These are phyloP conservation scores for Withania somnifera DNA, from an alignment of 305 asterid genomes.

Conservation along the genomic window DNA sequence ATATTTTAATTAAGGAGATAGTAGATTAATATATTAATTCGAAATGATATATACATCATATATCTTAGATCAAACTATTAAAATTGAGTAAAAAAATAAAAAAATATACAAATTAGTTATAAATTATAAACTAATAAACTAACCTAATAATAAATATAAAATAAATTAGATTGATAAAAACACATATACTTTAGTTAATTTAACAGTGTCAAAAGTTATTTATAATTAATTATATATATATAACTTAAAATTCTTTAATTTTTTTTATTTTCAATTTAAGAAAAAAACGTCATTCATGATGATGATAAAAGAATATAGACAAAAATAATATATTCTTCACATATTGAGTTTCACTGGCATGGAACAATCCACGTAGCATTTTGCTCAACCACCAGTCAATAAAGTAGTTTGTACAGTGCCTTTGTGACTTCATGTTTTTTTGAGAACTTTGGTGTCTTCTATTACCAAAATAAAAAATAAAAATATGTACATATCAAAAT, in stretches of 20 bases:
- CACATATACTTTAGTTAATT: background rate
- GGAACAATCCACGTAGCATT: slow-evolving; percentile 45
- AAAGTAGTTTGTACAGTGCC: background rate
- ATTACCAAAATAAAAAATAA: background rate
- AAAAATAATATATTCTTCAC: background rate
- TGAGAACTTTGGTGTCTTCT: background rate
- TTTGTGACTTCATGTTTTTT: background rate
- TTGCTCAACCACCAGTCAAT: slow-evolving; percentile 28
- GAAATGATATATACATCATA: too few species aligned
- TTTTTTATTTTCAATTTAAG: too few species aligned
- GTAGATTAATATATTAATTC: too few species aligned
- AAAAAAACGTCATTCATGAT: background rate
- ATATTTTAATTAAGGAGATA: too few species aligned
- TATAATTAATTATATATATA: too few species aligned
- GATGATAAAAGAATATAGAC: background rate
- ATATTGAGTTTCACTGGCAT: slow-evolving; percentile 11
- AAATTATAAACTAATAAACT: too few species aligned
- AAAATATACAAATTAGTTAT: too few species aligned
- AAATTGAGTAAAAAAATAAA: too few species aligned
- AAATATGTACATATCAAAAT: background rate
- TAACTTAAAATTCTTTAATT: background rate
- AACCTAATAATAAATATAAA: too few species aligned
- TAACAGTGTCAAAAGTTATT: background rate
- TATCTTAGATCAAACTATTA: too few species aligned
- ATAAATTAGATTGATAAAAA: too few species aligned